A percentile compares a stretch with the other conserved stretches of the same genome.
phyloP scores from a whole-genome alignment of 768 basidiomycete genomes.

The Leccinum olivaceopallidum region DNA sequence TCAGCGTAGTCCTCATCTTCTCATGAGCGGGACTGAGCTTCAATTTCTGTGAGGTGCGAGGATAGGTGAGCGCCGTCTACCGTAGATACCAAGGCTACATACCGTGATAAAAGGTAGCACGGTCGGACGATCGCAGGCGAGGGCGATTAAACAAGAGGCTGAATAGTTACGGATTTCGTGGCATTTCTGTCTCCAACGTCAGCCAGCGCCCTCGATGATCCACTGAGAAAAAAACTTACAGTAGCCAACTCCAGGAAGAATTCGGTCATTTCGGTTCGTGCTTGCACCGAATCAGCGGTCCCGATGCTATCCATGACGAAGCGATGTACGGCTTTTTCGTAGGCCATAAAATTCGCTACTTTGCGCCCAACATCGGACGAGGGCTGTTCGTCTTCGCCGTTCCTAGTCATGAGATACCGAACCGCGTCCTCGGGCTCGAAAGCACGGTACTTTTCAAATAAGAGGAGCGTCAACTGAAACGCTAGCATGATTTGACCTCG shows the following conservation, averaged over 20 bases:
- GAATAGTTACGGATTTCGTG: conserved; percentile 48
- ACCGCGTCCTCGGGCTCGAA: conserved; percentile 48
- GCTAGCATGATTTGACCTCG: conserved; percentile 45
- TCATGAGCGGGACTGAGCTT: conserved; percentile 28
- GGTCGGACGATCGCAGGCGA: conserved; percentile 42
- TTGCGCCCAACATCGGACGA: conserved; percentile 32
- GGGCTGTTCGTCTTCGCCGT: conserved; percentile 27
- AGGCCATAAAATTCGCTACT: conserved; percentile 34
- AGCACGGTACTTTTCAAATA: conserved; percentile 38
- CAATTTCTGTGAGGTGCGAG: conserved; percentile 19
- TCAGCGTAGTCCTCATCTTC: conserved; percentile 17
- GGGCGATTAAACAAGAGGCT: conserved; percentile 40
- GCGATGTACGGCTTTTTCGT: conserved; percentile 38
- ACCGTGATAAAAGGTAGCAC: conserved; percentile 35
- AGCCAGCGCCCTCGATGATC: not conserved
- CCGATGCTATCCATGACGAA: conserved; percentile 43
- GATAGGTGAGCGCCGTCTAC: not conserved
- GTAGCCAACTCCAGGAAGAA: conserved; percentile 49
- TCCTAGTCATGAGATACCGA: conserved; percentile 36
- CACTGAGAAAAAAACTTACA: conserved; percentile 29
- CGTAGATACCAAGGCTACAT: not conserved
- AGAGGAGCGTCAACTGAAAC: conserved; percentile 42
- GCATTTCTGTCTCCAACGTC: conserved; percentile 37
- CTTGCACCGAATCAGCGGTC: conserved; percentile 20
- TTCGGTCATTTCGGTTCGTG: conserved; percentile 31